Conservation (phyloP, 805 yeast species). For the Cyberlindnera misumaiensis region DNA sequence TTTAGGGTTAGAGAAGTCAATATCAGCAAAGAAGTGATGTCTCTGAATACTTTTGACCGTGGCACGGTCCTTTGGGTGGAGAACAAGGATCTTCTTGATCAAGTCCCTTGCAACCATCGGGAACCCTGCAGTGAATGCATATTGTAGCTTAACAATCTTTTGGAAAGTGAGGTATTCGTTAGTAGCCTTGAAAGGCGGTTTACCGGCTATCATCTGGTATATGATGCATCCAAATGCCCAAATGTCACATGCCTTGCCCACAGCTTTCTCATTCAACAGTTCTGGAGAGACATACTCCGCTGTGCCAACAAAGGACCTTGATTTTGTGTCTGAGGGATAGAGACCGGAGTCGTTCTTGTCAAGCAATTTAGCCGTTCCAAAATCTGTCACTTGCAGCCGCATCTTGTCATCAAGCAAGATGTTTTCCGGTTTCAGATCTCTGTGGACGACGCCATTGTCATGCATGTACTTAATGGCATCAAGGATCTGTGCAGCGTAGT, state of each 20-base stretch:
- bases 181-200: conserved; percentile 80
- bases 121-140: conserved; percentile 80
- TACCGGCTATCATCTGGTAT: conserved; percentile 92
- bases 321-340: conserved; percentile 61
- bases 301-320: conserved; percentile 80
- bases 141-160: conserved; percentile 72
- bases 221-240: conserved; percentile 98
- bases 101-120: conserved; percentile 69
- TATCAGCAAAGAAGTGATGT: conserved; percentile 55
- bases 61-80: conserved; percentile 58
- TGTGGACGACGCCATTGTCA: conserved; percentile 65
- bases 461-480: conserved; percentile 73
- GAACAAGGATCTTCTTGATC: conserved; percentile 58
- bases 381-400: conserved; percentile 69
- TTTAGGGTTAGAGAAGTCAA: conserved; percentile 44
- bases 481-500: conserved; percentile 66
- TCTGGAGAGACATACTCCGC: conserved; percentile 85
- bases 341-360: conserved; percentile 42
- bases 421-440: conserved; percentile 83
- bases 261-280: conserved; percentile 63
- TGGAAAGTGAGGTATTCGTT: conserved; percentile 80
- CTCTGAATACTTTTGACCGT: conserved; percentile 48
- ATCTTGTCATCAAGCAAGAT: conserved; percentile 55
- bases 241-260: conserved; percentile 91
- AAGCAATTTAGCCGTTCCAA: conserved; percentile 74